Base-by-base conservation (phyloP, 108 stramenopile genomes). In the Pseudonitzschia multiseries region DNA sequence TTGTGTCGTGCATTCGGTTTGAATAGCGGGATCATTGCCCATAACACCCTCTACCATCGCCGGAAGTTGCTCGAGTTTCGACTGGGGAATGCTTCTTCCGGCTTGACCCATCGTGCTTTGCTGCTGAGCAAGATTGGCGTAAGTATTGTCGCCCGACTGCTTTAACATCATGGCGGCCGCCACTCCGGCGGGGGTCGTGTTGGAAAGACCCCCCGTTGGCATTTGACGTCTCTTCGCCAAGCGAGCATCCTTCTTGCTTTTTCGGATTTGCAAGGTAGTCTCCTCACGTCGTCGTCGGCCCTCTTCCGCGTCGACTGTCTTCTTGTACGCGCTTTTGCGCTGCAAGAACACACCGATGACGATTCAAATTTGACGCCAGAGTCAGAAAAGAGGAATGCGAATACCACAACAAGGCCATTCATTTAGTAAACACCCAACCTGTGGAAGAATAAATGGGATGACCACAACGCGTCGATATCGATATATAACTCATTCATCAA, bases 191-290 rank as follows among this genome's bases (percentile, higher is more conserved):
- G 87, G 87, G 48, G 90, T 89, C 62, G 83, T 64, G 41, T 74
- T 77, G 4, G 83, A 63, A 15, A 74, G 57, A 57, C 73, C 71
- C 21, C 77, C 83, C 0, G 72, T 57, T 13, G 81, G 83, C 89
- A 92, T 90, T 73, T 92, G 91, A 60, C 98, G 87, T 57, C 98
- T 86, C 84, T 99, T 97, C 72, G 93, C 92, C 68, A 99, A 67
- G 28, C 91, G 93, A 64, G 93, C 96, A 73, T 98, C 98, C 81
- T 97, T 97, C 84, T 98, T 99, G 62, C 86, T 88, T 73, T 98
- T 98, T 29, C 98, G 95, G 61, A 99, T 93, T 85, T 99, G 97
- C 44, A 99, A 81, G 21, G 96, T 96, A 10, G 97, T 99, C 76
- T 99, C 97, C 73, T 96, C 95, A 9, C 97, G 92, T 52, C 93